Evolutionary conservation across 495 filamentous ascomycete species (phyloP), one percentile per base, ranked within the genome.

Genomic region (Lichenothelia convexa): DNA sequence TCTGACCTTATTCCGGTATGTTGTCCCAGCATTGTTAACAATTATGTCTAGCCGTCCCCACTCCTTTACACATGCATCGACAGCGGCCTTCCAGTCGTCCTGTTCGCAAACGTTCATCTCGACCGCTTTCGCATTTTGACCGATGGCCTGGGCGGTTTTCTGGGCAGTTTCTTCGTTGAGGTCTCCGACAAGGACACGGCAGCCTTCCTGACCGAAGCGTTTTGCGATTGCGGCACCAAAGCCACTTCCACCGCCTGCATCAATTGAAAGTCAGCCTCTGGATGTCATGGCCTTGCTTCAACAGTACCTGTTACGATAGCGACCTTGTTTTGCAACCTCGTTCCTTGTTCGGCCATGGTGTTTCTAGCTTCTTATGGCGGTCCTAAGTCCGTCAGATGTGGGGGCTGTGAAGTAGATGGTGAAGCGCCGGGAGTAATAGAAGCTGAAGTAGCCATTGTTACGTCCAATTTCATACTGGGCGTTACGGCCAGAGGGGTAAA

Each of bases 1-100:
- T n/a, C n/a, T n/a, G n/a, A n/a, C 67, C 62, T 79, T 81, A 47
- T 80, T 81, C 34, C 51, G 56, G 55, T 83, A 81, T 4, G 65
- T 65, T 21, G 73, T 73, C 1, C 78, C 78, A 3, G 78, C 78
- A 55, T 83, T 81, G 51, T 83, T 61, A 21, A 59, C 45, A 5
- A 61, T 38, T 22, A 47, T 44, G 38, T 61, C 56, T 12, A 56
- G 17, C 27, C 42, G 32, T 8, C 55, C 56, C 22, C 26, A 39
- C 18, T 33, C 7, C 9, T 32, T 12, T 8, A 39, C 5, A 19
- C 22, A 13, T 18, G 20, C 19, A 22, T 39, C 30, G 9, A 39
- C 37, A 12, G 27, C 29, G 17, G 20, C 18, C 7, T 26, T 12
- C 37, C 37, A 39, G 37, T 39, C 37, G 29, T 39, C 37, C 19